A percentile compares a stretch with the other conserved stretches of the same genome.
Evolutionary conservation across 805 yeast genomes (phyloP).

Genomic region (Maudiozyma barnettii): DNA sequence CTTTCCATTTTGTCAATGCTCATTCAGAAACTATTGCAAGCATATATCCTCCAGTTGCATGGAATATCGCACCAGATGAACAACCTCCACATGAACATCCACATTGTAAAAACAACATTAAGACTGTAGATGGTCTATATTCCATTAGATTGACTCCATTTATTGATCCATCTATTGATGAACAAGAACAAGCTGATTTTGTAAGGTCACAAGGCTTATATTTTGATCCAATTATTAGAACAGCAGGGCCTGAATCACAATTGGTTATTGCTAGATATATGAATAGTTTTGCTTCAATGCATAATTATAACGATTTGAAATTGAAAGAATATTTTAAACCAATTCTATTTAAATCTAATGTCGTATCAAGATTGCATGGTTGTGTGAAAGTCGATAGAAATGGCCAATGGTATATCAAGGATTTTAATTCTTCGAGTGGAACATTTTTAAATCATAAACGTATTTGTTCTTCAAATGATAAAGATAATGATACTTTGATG

Average conservation of each 20-base stretch:
- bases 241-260: slow-evolving; percentile 49
- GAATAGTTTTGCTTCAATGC: not conserved
- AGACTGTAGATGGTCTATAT: slow-evolving; percentile 18
- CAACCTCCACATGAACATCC: not conserved
- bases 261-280: slow-evolving; percentile 37
- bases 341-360: slow-evolving; percentile 82
- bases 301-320: not conserved
- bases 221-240: slow-evolving; percentile 78
- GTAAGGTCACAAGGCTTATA: slow-evolving; percentile 56
- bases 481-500: not conserved
- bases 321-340: slow-evolving; percentile 33
- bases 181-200: not conserved
- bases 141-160: slow-evolving; percentile 68
- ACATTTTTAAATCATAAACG: slow-evolving; percentile 86
- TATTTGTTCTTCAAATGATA: slow-evolving; percentile 44
- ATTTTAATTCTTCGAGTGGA: slow-evolving; percentile 83
- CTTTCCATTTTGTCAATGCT: slow-evolving; percentile 2
- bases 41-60: not conserved
- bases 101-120: not conserved
- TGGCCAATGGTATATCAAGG: slow-evolving; percentile 81
- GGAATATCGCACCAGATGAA: not conserved
- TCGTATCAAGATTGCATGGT: slow-evolving; percentile 88
- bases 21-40: not conserved
- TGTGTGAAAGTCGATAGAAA: slow-evolving; percentile 60
- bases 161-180: slow-evolving; percentile 55